These are phyloP conservation scores for Liquidambar formosana DNA, from an alignment of 164 flowering plant species.

Conservation along the genomic window DNA sequence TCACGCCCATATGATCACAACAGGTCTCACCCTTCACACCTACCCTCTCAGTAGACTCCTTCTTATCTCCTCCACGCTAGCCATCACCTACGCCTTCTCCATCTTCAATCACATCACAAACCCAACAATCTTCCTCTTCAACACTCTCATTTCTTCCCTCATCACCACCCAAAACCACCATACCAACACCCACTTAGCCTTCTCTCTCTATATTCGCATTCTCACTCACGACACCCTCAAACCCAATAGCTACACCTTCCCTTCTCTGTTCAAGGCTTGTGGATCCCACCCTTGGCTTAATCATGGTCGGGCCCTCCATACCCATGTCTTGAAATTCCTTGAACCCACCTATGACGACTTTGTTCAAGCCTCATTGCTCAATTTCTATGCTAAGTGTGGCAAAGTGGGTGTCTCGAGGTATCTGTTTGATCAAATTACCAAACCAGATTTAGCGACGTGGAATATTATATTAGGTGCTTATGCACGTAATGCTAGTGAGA, in stretches of 20 bases:
- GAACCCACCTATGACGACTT: slow-evolving; percentile 41
- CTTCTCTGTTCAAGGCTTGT: slow-evolving; percentile 65
- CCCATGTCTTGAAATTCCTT: slow-evolving; percentile 59
- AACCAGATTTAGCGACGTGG: slow-evolving; percentile 62
- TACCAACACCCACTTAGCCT: slow-evolving; percentile 30
- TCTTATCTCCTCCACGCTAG: slow-evolving; percentile 34
- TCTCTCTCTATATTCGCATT: slow-evolving; percentile 45
- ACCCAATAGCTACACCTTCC: slow-evolving; percentile 61
- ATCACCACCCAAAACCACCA: slow-evolving; percentile 11
- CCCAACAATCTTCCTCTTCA: slow-evolving; percentile 59
- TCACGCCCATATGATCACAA: slow-evolving; percentile 49
- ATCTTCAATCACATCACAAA: slow-evolving; percentile 44
- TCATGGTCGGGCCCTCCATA: slow-evolving; percentile 49
- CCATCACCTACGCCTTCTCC: slow-evolving; percentile 31
- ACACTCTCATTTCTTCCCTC: slow-evolving; percentile 51
- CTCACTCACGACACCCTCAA: slow-evolving; percentile 15
- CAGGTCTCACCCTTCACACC: slow-evolving; percentile 53
- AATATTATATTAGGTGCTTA: slow-evolving; percentile 56
- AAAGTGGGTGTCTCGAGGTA: slow-evolving; percentile 37
- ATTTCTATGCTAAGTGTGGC: slow-evolving; percentile 50
- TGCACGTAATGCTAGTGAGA: slow-evolving; percentile 14
- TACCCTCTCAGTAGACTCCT: slow-evolving; percentile 56
- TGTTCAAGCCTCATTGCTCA: slow-evolving; percentile 49
- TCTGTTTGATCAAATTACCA: slow-evolving; percentile 43
- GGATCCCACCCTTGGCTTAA: slow-evolving; percentile 35